A percentile compares a stretch with the other conserved stretches of the same genome.
Conservation (phyloP, 768 basidiomycete species). For the Coprinellus aureogranulatus region DNA sequence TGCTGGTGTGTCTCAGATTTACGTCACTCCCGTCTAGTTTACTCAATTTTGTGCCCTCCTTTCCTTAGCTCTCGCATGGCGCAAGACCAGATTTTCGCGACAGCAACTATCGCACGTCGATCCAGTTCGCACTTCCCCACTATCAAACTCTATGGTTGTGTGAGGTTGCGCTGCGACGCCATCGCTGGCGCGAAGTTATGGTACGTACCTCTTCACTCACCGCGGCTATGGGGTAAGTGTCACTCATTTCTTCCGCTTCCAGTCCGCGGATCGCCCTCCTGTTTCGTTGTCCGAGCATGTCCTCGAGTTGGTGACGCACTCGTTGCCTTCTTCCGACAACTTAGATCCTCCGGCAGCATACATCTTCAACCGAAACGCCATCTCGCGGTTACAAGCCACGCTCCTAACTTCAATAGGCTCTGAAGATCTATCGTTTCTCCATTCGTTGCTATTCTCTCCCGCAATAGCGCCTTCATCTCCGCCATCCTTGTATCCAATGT, state of each 20-base stretch:
- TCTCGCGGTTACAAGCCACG: slow-evolving; percentile 43
- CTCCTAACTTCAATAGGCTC: slow-evolving; percentile 54
- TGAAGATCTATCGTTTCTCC: slow-evolving; percentile 49
- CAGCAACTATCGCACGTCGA: slow-evolving; percentile 65
- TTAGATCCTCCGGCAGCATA: slow-evolving; percentile 41
- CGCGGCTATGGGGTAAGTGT: too few relatives aligned
- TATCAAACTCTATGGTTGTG: slow-evolving; percentile 67
- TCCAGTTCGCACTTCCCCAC: slow-evolving; percentile 67
- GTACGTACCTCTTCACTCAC: slow-evolving; percentile 34
- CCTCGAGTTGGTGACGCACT: slow-evolving; percentile 35
- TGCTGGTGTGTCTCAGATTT: slow-evolving; percentile 49
- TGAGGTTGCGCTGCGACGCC: slow-evolving; percentile 60
- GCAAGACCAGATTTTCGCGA: slow-evolving; percentile 75
- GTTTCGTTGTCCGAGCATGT: slow-evolving; percentile 35
- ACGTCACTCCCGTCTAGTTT: slow-evolving; percentile 1
- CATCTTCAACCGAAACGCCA: slow-evolving; percentile 41
- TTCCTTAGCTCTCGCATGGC: slow-evolving; percentile 57
- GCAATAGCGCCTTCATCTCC: slow-evolving; percentile 37
- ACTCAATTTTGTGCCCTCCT: slow-evolving; percentile 1
- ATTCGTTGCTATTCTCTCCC: slow-evolving; percentile 54
- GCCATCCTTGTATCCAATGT: slow-evolving; percentile 40
- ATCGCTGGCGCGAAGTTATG: slow-evolving; percentile 58
- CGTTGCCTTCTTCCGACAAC: slow-evolving; percentile 36
- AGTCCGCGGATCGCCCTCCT: slow-evolving; percentile 40
- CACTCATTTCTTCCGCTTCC: slow-evolving; percentile 1